Evolutionary conservation across 2,329 filamentous ascomycete species (phyloP), one percentile per base, ranked within the genome.

Genomic region (Aureobasidium sp.): DNA sequence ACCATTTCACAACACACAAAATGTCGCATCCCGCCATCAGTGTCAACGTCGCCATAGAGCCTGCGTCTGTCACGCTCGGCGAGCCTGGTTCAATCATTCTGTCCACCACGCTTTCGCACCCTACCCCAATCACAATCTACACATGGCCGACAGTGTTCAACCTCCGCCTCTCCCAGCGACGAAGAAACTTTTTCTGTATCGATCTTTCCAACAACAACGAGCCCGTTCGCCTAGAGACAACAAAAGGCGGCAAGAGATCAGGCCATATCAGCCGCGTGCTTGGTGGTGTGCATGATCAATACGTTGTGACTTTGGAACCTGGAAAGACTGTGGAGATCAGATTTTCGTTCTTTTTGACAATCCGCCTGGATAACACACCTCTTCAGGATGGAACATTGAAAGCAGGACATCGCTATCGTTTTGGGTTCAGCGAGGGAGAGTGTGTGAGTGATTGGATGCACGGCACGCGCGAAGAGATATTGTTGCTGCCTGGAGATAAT

Each of bases 101-200:
- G 27, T 16, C 5, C 5, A 27, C 32, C 6, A 53, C 37, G 29
- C 49, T 53, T 8, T 41, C 34, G 11, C 83, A 71, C 11, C 27
- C 45, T 11, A 32, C 11, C 32, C 59, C 63, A 13, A 62, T 66
- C 39, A 66, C 63, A 51, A 58, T 66, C 50, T 62, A 61, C 30
- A 66, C 63, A 34, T 58, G 59, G 63, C 63, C 48, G 1, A 58
- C 47, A 30, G 60, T 64, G 3, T 59, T 64, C 47, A 63, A 66
- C 36, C 54, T 62, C 7, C 14, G 16, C 41, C 64, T 63, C 30
- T 41, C 61, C 16, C 58, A 62, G 39, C 36, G 25, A 37, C 58
- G 61, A 6, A 50, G 32, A 25, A 65, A 65, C 54, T 66, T 65
- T 30, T 49, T 21, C 45, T 66, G 62, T 30, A 14, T 59, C 14